Percentiles rank a stretch among this genome's conserved stretches.
Conservation (phyloP, 306 rosid genomes). For the Glycine tomentella region DNA sequence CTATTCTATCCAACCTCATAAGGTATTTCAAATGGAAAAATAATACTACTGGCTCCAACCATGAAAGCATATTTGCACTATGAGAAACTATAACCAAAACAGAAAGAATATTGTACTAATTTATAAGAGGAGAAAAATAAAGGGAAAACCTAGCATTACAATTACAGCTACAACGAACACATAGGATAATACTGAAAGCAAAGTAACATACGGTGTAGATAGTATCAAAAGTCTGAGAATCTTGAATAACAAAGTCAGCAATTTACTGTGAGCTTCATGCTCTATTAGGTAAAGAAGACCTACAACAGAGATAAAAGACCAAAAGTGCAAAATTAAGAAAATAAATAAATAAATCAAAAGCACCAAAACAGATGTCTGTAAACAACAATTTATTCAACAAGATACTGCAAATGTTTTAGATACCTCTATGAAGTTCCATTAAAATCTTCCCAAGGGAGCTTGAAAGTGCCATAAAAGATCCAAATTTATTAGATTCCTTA, state of each 20-base stretch:
- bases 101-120: neutral
- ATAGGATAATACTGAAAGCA: neutral
- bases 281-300: constrained; percentile 81
- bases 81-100: constrained; percentile 29
- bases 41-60: neutral
- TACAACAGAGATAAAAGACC: constrained; percentile 47
- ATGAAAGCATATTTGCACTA: constrained; percentile 27
- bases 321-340: constrained; percentile 6
- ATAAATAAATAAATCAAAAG: constrained; percentile 1
- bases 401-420: constrained; percentile 36
- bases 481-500: constrained; percentile 79
- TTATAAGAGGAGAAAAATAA: constrained; percentile 7
- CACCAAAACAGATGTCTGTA: neutral
- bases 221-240: constrained; percentile 80
- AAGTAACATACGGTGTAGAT: constrained; percentile 82
- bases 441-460: constrained; percentile 88
- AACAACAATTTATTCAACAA: constrained; percentile 6
- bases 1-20: constrained; percentile 17
- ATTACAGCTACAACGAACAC: neutral
- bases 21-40: constrained; percentile 21
- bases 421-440: constrained; percentile 91
- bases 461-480: constrained; percentile 93
- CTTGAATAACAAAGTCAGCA: constrained; percentile 86
- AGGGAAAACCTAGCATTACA: neutral
- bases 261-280: constrained; percentile 70